Conservation (phyloP, 495 filamentous ascomycete species). For the Neurospora discreta region DNA sequence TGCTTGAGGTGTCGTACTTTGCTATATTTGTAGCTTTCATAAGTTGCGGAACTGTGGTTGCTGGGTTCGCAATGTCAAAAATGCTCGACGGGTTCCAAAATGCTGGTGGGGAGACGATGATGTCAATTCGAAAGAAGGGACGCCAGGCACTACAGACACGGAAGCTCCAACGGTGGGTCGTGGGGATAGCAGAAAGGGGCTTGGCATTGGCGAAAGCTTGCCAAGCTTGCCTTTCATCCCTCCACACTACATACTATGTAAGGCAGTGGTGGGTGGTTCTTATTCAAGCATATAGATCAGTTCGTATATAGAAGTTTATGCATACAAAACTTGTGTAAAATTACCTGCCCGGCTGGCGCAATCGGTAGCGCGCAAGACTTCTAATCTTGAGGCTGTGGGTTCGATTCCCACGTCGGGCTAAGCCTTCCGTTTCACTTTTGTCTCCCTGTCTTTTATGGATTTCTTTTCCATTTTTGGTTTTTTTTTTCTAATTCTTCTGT, state of each 20-base stretch:
- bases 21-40: not conserved
- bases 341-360: not conserved
- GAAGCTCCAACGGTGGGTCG: not conserved
- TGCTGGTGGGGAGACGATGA: not conserved
- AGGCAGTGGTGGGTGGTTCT: not conserved
- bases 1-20: not conserved
- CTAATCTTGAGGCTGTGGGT: not conserved
- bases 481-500: too few species aligned
- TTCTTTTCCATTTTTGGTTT: not conserved
- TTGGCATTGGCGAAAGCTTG: not conserved
- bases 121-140: not conserved
- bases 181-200: not conserved
- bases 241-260: too few species aligned
- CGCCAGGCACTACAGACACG: not conserved
- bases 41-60: not conserved
- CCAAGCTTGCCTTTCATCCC: not conserved
- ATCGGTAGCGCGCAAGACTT: not conserved
- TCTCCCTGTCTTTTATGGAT: not conserved
- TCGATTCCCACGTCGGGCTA: not conserved
- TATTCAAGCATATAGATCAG: not conserved
- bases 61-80: not conserved
- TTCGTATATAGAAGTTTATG: too few species aligned
- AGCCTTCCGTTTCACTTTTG: not conserved
- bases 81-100: not conserved
- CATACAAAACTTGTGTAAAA: too few species aligned